These are phyloP conservation scores for Serendipita sp. DNA, from an alignment of 768 basidiomycete species.

Conservation along the genomic window DNA sequence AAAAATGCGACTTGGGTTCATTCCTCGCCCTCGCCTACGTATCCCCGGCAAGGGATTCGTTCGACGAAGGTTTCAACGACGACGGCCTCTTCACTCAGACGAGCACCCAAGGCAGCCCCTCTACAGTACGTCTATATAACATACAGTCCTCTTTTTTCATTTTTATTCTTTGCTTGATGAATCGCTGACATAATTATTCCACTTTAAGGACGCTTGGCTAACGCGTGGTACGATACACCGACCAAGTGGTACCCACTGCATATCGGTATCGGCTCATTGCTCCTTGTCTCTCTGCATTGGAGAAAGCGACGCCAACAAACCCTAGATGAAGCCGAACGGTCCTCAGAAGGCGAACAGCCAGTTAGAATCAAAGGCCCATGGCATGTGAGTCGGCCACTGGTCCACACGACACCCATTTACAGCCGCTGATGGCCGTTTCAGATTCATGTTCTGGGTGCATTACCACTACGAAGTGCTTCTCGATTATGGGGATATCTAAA, in stretches of 20 bases:
- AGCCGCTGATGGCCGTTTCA: slow-evolving; percentile 18
- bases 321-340: slow-evolving; percentile 19
- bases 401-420: not conserved
- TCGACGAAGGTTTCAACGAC: not conserved
- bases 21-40: not conserved
- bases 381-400: slow-evolving; percentile 44
- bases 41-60: slow-evolving; percentile 4
- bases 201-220: slow-evolving; percentile 28
- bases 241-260: slow-evolving; percentile 95
- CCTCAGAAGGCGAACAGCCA: slow-evolving; percentile 65
- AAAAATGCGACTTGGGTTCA: slow-evolving; percentile 3
- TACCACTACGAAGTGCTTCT: slow-evolving; percentile 90
- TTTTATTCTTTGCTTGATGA: not conserved
- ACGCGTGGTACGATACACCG: slow-evolving; percentile 74
- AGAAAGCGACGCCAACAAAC: slow-evolving; percentile 38
- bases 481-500: slow-evolving; percentile 95
- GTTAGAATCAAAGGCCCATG: slow-evolving; percentile 78
- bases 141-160: not conserved
- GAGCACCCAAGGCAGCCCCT: not conserved
- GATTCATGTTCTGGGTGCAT: slow-evolving; percentile 94
- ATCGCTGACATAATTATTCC: not conserved
- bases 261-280: slow-evolving; percentile 75
- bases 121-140: not conserved
- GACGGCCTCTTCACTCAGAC: slow-evolving; percentile 2
- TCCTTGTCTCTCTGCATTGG: slow-evolving; percentile 66